Base-by-base conservation (phyloP, 306 rosid species). In the Prunus fruticosa region DNA sequence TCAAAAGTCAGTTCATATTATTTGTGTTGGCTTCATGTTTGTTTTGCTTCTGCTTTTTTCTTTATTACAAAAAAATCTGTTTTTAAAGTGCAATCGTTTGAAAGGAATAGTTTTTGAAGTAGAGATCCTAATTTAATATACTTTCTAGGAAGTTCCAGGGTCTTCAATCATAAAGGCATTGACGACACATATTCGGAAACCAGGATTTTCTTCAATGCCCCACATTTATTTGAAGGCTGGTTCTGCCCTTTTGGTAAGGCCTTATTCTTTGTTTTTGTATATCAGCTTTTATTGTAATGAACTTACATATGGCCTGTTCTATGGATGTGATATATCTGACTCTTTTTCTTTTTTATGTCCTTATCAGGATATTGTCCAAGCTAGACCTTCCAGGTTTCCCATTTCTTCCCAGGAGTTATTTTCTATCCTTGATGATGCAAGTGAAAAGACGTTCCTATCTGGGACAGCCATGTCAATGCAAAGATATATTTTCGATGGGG, bases 151-250 rank as follows among this genome's bases (percentile, higher is more conserved):
- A 77, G 90, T 87, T 81, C 79, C 85, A 27, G 98, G 91, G 79
- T 81, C 91, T 77, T 84, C 91, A 62, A 80, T 93, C 70, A 64
- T 91, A 80, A 78, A 85, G 80, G 78, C 93, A 32, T 78, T 93
- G 84, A 63, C 85, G 7, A 62, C 80, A 64, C 83, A 88, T 76
- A 19, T 86, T 72, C 80, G 80, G 69, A 91, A 84, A 81, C 87
- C 87, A 45, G 92, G 87, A 76, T 82, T 86, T 71, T 82, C 77
- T 67, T 61, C 87, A 46, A 79, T 90, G 10, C 96, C 93, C 8
- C 90, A 76, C 50, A 77, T 78, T 81, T 93, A 91, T 88, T 71
- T 91, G 85, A 91, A 81, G 90, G 93, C 97, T 78, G 98, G 98
- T 74, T 84, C 93, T 79, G 84, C 87, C 73, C 92, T 93, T 79